These are phyloP conservation scores for Phytophthora uliginosa DNA, from an alignment of 352 stramenopile species.

Conservation along the genomic window DNA sequence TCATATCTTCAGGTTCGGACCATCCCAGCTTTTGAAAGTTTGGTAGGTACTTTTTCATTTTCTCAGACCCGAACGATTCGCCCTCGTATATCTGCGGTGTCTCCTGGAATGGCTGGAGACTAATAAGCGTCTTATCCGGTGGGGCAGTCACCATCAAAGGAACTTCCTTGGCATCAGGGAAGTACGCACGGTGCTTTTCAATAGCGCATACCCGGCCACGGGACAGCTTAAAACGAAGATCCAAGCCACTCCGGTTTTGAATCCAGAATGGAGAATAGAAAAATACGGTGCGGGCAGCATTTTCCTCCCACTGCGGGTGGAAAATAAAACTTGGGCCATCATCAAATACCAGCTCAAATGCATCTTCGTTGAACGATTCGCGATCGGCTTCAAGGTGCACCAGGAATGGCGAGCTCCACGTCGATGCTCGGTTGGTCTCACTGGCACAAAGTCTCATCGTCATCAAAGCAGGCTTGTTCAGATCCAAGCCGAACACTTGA, in stretches of 20 bases:
- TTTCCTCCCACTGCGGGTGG: slow-evolving; percentile 73
- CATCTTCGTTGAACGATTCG: slow-evolving; percentile 56
- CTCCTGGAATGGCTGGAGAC: slow-evolving; percentile 76
- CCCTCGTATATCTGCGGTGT: slow-evolving; percentile 65
- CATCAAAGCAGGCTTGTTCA: slow-evolving; percentile 80
- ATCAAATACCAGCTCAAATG: slow-evolving; percentile 73
- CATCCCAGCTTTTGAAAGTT: slow-evolving; percentile 78
- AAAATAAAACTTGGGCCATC: slow-evolving; percentile 73
- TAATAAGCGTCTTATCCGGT: slow-evolving; percentile 71
- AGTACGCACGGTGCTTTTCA: slow-evolving; percentile 80
- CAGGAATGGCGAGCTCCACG: slow-evolving; percentile 74
- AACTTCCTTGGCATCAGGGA: slow-evolving; percentile 68
- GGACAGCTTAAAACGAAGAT: slow-evolving; percentile 72
- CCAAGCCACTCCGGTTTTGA: slow-evolving; percentile 85
- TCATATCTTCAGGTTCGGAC: slow-evolving; percentile 79
- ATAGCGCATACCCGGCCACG: slow-evolving; percentile 67
- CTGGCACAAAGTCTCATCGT: slow-evolving; percentile 77
- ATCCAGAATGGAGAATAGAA: slow-evolving; percentile 89
- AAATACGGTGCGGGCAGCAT: slow-evolving; percentile 67
- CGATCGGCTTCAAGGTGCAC: slow-evolving; percentile 65
- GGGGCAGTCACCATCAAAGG: slow-evolving; percentile 75
- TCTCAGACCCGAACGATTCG: slow-evolving; percentile 54
- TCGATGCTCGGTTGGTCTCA: slow-evolving; percentile 51
- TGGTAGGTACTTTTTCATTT: slow-evolving; percentile 81
- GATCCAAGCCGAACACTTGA: slow-evolving; percentile 83